Evolutionary conservation across 2,329 filamentous ascomycete genomes (phyloP), one percentile per base, ranked within the genome.

Genomic region (Sporothrix pseudoabietina): DNA sequence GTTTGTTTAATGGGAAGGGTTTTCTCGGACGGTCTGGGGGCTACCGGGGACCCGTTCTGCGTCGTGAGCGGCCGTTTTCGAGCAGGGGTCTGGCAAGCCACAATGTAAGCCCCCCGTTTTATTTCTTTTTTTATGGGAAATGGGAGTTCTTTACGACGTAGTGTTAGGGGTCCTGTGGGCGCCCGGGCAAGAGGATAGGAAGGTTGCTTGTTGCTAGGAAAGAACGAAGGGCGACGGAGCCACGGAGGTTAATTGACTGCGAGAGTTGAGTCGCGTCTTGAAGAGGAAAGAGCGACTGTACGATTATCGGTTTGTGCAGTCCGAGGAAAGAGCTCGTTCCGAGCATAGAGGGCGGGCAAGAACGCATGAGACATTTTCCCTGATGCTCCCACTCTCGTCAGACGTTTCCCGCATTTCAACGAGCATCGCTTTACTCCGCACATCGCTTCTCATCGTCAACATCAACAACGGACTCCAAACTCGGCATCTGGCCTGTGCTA

Each of bases 1-100:
- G 69, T 61, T 71, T 54, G 47, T 41, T 22, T 65, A 41, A 26
- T 44, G 68, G 68, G 49, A 57, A 70, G 63, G 63, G 63, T 66
- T 47, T 66, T n/a, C 41, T 16, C 19, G n/a, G 35, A 10, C 35
- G 9, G 35, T 16, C 59, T 63, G 59, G 59, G 59, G 57, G 35
- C n/a, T 4, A 22, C 10, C 55, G 30, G 30, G 55, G 55, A 26
- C 52, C 52, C 52, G 55, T 59, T 63, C n/a, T 49, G 22, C n/a
- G 8, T n/a, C 41, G 63, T 32, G 41, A 47, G 41, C n/a, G 41
- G 8, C 61, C 39, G 61, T 66, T 49, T 49, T 49, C 3, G 49
- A 32, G 3, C 63, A 66, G 14, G 63, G 65, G 44, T 32, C 63
- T 47, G 22, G 44, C 65, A 69, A 69, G 65, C 44, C 41, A 66